phyloP scores from a whole-genome alignment of 441 rosid genomes.

The Eutrema salsugineum region DNA sequence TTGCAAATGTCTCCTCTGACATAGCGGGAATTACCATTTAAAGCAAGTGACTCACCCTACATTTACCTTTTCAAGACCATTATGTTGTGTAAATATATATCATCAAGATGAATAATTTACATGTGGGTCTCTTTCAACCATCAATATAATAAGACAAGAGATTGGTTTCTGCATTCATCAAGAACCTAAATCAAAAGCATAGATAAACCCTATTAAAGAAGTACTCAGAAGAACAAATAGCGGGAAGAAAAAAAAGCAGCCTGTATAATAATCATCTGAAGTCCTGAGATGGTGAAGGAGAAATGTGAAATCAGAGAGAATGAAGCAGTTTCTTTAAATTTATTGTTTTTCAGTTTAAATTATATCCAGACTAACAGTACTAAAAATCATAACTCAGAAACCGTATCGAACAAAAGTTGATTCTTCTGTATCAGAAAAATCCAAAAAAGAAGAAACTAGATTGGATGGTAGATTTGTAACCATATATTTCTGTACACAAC shows the following conservation, averaged over 20 bases:
- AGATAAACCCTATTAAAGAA: not conserved
- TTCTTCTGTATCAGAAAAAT: not conserved
- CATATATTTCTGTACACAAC: constrained; percentile 1
- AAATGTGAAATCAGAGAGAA: constrained; percentile 4
- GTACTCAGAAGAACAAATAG: not conserved
- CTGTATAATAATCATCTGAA: not conserved
- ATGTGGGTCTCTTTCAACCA: not conserved
- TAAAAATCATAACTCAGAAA: not conserved
- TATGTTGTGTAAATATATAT: not conserved
- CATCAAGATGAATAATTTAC: not conserved
- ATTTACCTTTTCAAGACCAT: not conserved
- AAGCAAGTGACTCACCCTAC: constrained; percentile 39
- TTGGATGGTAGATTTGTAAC: not conserved
- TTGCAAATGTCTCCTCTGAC: constrained; percentile 66
- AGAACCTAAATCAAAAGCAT: not conserved
- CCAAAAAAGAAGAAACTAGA: constrained; percentile 12
- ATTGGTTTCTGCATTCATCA: not conserved
- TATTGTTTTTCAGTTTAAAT: not conserved
- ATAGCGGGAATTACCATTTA: constrained; percentile 67
- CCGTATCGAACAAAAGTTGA: not conserved
- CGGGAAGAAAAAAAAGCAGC: not conserved
- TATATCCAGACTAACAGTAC: not conserved
- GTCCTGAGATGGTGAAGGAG: not conserved
- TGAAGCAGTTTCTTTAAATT: not conserved
- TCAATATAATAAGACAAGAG: not conserved